Evolutionary conservation across 371 early-diverging fungal genomes (phyloP), one percentile per base, ranked within the genome.

Genomic region (Mortierella sp.): DNA sequence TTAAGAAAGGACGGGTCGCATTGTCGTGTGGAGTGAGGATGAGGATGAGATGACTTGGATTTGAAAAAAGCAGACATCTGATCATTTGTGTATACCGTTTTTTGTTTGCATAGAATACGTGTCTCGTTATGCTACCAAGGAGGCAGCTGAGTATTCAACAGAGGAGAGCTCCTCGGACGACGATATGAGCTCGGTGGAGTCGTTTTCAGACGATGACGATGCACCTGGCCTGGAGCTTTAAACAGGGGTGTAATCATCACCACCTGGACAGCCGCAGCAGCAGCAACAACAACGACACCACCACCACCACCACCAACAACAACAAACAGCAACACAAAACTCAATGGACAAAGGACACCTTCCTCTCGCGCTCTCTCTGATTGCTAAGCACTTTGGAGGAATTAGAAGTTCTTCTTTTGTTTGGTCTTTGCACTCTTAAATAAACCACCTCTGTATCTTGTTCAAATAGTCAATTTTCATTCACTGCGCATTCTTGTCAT

Each of bases 121-220:
- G 2, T 48, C 87, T n/a, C 91, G 94, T 65, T 96, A 93, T 88
- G 98, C 98, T 41, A 96, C 97, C 68, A 96, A 95, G 84, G 98
- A 97, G 79, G 97, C 96, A 11, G 94, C 93, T 10, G 98, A 96
- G 77, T 95, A 94, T 70, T 95, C 94, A 32, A 93, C 93, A 16
- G 95, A 96, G 46, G 95, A 96, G 55, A 92, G 91, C 78, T 92
- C 92, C 32, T 93, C 93, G 38, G 95, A 93, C 21, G 96, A 95
- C 24, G 96, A 95, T 77, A 91, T 92, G 93, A 95, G 95, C 78
- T 95, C 95, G 6, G 91, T 95, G n/a, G 95, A 91, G 41, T 93
- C 92, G 56, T 95, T 94, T 77, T 93, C 95, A 46, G 95, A 95
- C 51, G 96, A 96, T 74, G 97, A 97, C 76, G 96, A 95, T 75